These are phyloP conservation scores for Pseudocercospora pini-densiflorae DNA, from an alignment of 2,329 filamentous ascomycete genomes.

Conservation along the genomic window DNA sequence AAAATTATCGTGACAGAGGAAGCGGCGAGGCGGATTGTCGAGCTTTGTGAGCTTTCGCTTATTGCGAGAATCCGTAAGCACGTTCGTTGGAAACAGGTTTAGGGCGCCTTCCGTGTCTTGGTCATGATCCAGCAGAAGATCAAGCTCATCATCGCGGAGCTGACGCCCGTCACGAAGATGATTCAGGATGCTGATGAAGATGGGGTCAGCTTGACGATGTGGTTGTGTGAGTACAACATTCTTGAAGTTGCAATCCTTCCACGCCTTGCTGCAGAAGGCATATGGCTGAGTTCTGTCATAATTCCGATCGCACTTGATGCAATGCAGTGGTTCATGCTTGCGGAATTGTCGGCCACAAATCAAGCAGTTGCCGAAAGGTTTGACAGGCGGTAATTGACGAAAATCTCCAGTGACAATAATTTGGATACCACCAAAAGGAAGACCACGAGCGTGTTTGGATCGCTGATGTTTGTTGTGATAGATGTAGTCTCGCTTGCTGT, in stretches of 20 bases:
- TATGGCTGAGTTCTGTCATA: conserved; percentile 28
- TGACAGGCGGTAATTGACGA: conserved; percentile 64
- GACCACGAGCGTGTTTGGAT: conserved; percentile 20
- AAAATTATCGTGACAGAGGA: conserved; percentile 26
- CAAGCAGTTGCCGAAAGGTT: conserved; percentile 59
- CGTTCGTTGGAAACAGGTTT: conserved; percentile 49
- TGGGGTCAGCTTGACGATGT: conserved; percentile 60
- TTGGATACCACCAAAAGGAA: conserved; percentile 55
- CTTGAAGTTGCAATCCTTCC: conserved; percentile 50
- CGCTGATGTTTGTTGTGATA: not conserved
- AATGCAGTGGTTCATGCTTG: not conserved
- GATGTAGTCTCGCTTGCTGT: not conserved
- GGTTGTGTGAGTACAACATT: conserved; percentile 59
- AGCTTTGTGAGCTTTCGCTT: conserved; percentile 36
- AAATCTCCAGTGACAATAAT: conserved; percentile 56
- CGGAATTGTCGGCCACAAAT: conserved; percentile 45
- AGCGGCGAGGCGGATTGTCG: conserved; percentile 19
- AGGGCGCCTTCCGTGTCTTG: conserved; percentile 53
- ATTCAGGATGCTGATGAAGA: conserved; percentile 55
- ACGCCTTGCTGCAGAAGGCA: conserved; percentile 62
- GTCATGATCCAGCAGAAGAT: conserved; percentile 30
- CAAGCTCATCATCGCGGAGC: conserved; percentile 3
- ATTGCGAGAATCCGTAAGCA: conserved; percentile 25
- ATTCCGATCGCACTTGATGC: not conserved
- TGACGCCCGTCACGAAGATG: conserved; percentile 4